These are phyloP conservation scores for Candida maris DNA, from an alignment of 805 yeast genomes.

Conservation along the genomic window DNA sequence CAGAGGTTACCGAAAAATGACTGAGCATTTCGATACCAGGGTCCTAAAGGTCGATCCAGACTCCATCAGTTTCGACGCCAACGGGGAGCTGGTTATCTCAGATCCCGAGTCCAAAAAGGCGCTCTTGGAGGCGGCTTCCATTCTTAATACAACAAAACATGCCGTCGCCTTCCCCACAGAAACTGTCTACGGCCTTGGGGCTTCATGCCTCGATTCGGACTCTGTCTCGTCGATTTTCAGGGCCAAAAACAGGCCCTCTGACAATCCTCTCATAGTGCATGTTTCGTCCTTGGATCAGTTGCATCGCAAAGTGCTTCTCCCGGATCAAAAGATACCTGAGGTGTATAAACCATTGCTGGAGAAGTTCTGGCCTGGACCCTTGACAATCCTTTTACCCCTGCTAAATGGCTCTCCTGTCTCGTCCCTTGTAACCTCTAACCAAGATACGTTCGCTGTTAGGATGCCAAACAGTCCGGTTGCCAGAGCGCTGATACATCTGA, in stretches of 20 bases:
- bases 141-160: constrained; percentile 46
- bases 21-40: constrained; percentile 30
- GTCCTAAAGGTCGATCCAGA: constrained; percentile 54
- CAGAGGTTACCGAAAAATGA: not conserved
- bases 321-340: constrained; percentile 52
- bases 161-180: constrained; percentile 96
- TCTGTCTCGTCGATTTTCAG: constrained; percentile 73
- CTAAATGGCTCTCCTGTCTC: constrained; percentile 50
- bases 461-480: constrained; percentile 88
- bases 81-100: constrained; percentile 34
- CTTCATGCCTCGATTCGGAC: constrained; percentile 69
- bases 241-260: constrained; percentile 93
- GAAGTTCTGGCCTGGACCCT: constrained; percentile 94
- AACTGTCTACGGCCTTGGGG: constrained; percentile 95
- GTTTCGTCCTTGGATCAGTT: constrained; percentile 76
- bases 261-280: constrained; percentile 91
- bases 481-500: constrained; percentile 77
- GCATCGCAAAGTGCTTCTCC: constrained; percentile 48
- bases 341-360: constrained; percentile 62
- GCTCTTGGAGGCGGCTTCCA: constrained; percentile 55
- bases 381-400: constrained; percentile 78
- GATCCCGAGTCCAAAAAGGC: constrained; percentile 52
- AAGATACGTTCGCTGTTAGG: constrained; percentile 87
- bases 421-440: constrained; percentile 76
- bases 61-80: constrained; percentile 47